Conservation (phyloP, 768 basidiomycete genomes). For the Fistulinella prunicolor region DNA sequence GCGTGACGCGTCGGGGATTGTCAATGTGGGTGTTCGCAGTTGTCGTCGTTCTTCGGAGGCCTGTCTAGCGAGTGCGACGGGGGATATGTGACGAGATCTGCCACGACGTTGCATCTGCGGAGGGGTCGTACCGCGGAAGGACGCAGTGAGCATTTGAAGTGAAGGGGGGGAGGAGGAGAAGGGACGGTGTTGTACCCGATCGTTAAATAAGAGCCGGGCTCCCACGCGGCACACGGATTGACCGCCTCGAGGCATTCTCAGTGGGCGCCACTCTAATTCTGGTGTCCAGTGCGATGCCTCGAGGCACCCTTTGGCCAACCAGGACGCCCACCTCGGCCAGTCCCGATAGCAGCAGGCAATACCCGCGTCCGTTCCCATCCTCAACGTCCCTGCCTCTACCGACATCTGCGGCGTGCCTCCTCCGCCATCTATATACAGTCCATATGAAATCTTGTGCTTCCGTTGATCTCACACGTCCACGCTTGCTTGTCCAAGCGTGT, state of each 20-base stretch:
- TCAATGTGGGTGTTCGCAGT: no score
- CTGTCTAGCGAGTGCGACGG: conserved; percentile 41
- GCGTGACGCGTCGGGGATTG: no score
- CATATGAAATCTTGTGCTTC: no score
- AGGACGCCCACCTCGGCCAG: conserved; percentile 3
- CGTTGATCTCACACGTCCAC: conserved; percentile 3
- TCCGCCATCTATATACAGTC: neutral
- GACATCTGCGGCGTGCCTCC: conserved; percentile 8
- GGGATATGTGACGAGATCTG: conserved; percentile 41
- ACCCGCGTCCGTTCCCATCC: no score
- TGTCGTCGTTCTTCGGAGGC: conserved; percentile 42
- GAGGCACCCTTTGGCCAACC: no score
- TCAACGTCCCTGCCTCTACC: no score
- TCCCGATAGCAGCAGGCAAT: no score
- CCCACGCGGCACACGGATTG: conserved; percentile 12
- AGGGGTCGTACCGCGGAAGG: no score
- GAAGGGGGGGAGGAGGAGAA: conserved; percentile 1
- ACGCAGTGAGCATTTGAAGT: conserved; percentile 22
- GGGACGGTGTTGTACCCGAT: neutral
- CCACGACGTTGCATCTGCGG: conserved; percentile 39
- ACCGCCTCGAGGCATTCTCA: conserved; percentile 23
- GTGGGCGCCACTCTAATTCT: no score
- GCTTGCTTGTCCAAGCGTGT: neutral
- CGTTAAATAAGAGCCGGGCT: conserved; percentile 16
- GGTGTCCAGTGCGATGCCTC: neutral